Evolutionary conservation across 2,329 filamentous ascomycete genomes (phyloP).

Genomic region (Chrysoporthe austroafricana): DNA sequence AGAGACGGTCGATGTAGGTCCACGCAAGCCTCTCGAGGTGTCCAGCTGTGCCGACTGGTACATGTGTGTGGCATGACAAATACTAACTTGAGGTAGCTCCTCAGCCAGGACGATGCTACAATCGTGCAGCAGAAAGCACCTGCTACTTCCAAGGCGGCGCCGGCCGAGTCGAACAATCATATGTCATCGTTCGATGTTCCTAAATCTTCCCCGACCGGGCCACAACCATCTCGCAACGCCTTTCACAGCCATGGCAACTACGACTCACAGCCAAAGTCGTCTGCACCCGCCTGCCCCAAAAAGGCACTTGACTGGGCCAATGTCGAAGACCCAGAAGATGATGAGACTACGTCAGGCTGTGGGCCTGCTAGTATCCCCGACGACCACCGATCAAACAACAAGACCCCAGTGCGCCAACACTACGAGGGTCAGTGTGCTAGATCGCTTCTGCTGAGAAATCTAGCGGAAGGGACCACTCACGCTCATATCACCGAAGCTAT

Average conservation of each 20-base stretch:
- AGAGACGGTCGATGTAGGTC: constrained; percentile 50
- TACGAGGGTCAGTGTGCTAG: constrained; percentile 50
- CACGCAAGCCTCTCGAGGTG: background rate
- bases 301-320: constrained; percentile 30
- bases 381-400: constrained; percentile 24
- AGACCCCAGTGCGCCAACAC: constrained; percentile 30
- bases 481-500: constrained; percentile 67
- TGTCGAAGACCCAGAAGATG: constrained; percentile 16
- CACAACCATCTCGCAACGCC: background rate
- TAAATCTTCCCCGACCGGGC: background rate
- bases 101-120: constrained; percentile 37
- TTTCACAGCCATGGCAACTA: constrained; percentile 19
- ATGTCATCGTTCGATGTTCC: background rate
- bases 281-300: constrained; percentile 22
- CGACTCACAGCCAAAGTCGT: constrained; percentile 14
- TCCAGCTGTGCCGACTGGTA: background rate
- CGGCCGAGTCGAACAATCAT: constrained; percentile 13
- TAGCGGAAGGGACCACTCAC: constrained; percentile 66
- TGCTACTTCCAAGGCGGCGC: background rate
- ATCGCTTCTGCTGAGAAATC: constrained; percentile 65
- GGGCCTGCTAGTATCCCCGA: constrained; percentile 26
- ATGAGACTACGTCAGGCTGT: constrained; percentile 14
- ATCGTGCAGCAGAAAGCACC: constrained; percentile 29
- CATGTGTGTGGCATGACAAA: background rate
- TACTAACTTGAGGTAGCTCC: constrained; percentile 29